Conservation (phyloP, 1,284 basidiomycete genomes). For the Agroathelia rolfsii region DNA sequence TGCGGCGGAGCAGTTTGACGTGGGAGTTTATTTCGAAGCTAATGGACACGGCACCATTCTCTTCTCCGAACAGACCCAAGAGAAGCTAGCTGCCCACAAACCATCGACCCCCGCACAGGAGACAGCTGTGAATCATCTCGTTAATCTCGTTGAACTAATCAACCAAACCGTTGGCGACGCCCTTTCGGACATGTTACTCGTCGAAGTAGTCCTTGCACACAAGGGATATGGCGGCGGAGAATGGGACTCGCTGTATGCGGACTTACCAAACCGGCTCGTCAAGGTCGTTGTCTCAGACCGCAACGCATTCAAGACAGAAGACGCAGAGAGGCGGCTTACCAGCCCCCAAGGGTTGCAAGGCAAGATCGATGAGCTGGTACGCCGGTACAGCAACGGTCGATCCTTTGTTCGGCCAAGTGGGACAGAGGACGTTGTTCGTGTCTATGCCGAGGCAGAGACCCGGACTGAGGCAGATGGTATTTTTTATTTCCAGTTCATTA, state of each 20-base stretch:
- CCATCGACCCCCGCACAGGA: conserved; percentile 74
- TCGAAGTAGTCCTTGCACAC: conserved; percentile 87
- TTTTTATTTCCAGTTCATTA: conserved; percentile 18
- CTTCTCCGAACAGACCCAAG: conserved; percentile 72
- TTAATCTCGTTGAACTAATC: conserved; percentile 77
- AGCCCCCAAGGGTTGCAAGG: conserved; percentile 76
- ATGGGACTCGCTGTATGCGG: conserved; percentile 92
- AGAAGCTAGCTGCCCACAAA: conserved; percentile 50
- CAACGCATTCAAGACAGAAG: conserved; percentile 80
- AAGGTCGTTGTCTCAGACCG: conserved; percentile 89
- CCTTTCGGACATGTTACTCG: conserved; percentile 91
- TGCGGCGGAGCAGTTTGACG: conserved; percentile 87
- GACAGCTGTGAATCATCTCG: conserved; percentile 69
- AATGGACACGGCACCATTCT: conserved; percentile 98
- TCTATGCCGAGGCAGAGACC: conserved; percentile 88
- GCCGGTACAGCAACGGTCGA: conserved; percentile 76
- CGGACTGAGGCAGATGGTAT: conserved; percentile 75
- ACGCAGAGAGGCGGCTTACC: conserved; percentile 86
- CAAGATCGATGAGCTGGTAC: conserved; percentile 81
- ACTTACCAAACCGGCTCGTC: conserved; percentile 93
- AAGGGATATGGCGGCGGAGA: conserved; percentile 76
- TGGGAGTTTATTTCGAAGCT: conserved; percentile 99
- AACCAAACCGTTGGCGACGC: conserved; percentile 99
- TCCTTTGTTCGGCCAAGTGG: conserved; percentile 95
- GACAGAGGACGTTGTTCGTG: conserved; percentile 96